Base-by-base conservation (phyloP, 352 stramenopile genomes). In the Phytopythium sindhum region DNA sequence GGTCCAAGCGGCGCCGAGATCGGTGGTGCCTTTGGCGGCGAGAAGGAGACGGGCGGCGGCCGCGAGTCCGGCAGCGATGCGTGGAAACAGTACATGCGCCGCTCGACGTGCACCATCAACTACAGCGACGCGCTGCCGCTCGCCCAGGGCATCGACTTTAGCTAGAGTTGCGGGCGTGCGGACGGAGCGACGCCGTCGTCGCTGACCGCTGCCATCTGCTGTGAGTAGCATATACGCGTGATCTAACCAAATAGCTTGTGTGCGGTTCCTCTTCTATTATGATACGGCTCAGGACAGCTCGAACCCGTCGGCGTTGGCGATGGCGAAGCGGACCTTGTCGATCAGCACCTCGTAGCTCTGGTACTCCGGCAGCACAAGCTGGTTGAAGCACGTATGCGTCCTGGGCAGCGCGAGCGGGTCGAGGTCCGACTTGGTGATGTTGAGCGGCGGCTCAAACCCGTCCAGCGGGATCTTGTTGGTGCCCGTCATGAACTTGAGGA, bases 1-100 rank as follows among this genome's bases (percentile, higher is more conserved):
- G 89, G 89, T 23, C 88, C 91, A 14, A 97, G 86, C 35, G 92
- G 92, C 58, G 92, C 92, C 48, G 92, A 98, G 71, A 98, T 98
- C 64, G 92, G 92, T 29, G 91, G 91, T 47, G 92, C 92, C 19
- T 98, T 98, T 59, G 92, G 92, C 19, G 92, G 92, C 24, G 90
- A 98, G 63, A 98, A 98, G 77, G 89, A 97, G 61, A 98, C 92
- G 37, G 92, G 92, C 23, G 89, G 91, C 12, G 92, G 92, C 53
- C 86, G 92, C 54, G 92, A 98, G 66, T 96, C 85, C 26, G 92
- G 92, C 57, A 96, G 85, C 60, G 92, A 98, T 57, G 74, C 89
- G 17, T 98, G 92, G 92, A 98, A 98, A 81, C 86, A 96, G 73
- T 98, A 98, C 88, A 97, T 97, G 89, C 89, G 92, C 35, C 88